Evolutionary conservation across 2,329 filamentous ascomycete genomes (phyloP), one percentile per base, ranked within the genome.

Genomic region (Tolypocladium capitatum): DNA sequence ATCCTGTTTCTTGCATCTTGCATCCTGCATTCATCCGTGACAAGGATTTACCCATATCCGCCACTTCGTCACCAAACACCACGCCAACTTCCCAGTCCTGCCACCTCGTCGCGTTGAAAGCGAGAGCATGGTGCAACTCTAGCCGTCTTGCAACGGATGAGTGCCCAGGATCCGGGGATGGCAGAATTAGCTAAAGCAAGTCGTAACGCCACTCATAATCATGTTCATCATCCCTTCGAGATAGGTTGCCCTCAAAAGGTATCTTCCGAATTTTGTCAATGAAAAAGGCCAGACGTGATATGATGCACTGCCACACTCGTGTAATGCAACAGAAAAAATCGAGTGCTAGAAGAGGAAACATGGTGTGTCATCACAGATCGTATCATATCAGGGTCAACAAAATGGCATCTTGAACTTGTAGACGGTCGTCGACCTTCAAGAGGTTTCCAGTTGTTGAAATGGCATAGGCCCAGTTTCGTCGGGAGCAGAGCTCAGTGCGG

Each of bases 391-490:
- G 11, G 11, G 13, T 6, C 30, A 31, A 31, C 30, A 31, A 31
- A 31, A 14, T 4, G 30, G 2, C 30, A 31, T 31, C 10, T 41
- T n/a, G 3, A n/a, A 13, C 5, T 38, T 21, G 35, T 21, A 20
- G 30, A 14, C 20, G 14, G 38, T 13, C 5, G 38, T 28, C 14
- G 24, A 10, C 5, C 16, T 41, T 51, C 46, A 54, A 34, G 43
- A 18, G n/a, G 47, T 33, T 28, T 51, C 46, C 13, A 51, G 32
- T 46, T 52, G 51, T 35, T 61, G 56, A 28, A 53, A 49, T 7
- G 65, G 66, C 60, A 68, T 67, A 1, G 67, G 67, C 0, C 67
- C 67, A 8, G 64, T 68, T 47, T 69, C 66, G 31, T 66, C 63
- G 5, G 58, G 53, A 33, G 62, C 51, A 5, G 53, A 53, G 30